These are phyloP conservation scores for Sporothrix phasma DNA, from an alignment of 2,329 filamentous ascomycete species.

Conservation along the genomic window DNA sequence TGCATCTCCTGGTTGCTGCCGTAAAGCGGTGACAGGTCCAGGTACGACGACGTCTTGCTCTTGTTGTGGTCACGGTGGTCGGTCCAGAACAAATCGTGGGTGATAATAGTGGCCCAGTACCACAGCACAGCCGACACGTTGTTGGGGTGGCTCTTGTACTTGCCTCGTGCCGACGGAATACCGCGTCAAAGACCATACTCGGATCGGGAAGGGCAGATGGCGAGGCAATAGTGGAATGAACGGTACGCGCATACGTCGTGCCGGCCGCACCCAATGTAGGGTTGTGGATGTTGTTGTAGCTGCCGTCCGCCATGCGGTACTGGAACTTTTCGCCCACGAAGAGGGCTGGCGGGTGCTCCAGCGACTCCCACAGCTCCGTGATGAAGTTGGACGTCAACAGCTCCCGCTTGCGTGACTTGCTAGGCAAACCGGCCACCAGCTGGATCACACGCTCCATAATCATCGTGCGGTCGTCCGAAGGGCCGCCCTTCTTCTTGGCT, in stretches of 20 bases:
- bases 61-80: slow-evolving; percentile 49
- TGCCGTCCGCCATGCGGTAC: slow-evolving; percentile 62
- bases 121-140: slow-evolving; percentile 63
- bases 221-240: slow-evolving; percentile 47
- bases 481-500: slow-evolving; percentile 51
- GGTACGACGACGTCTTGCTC: slow-evolving; percentile 60
- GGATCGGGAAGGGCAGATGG: slow-evolving; percentile 60
- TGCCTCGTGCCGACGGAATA: slow-evolving; percentile 43
- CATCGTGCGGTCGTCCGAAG: slow-evolving; percentile 66
- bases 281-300: slow-evolving; percentile 58
- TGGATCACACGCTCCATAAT: slow-evolving; percentile 65
- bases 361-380: slow-evolving; percentile 57
- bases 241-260: slow-evolving; percentile 56
- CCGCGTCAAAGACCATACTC: slow-evolving; percentile 48
- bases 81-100: slow-evolving; percentile 65
- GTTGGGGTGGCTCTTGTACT: slow-evolving; percentile 53
- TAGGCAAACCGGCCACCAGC: slow-evolving; percentile 55
- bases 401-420: slow-evolving; percentile 49
- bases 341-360: slow-evolving; percentile 62
- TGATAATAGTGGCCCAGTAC: slow-evolving; percentile 65
- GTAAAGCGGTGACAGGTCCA: slow-evolving; percentile 63
- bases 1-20: slow-evolving; percentile 59
- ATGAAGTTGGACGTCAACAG: slow-evolving; percentile 59
- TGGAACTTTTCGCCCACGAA: slow-evolving; percentile 52
- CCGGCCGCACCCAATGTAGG: slow-evolving; percentile 58